Evolutionary conservation across 225 moss, liverwort and hornwort genomes (phyloP).

Genomic region (Polytrichum commune): DNA sequence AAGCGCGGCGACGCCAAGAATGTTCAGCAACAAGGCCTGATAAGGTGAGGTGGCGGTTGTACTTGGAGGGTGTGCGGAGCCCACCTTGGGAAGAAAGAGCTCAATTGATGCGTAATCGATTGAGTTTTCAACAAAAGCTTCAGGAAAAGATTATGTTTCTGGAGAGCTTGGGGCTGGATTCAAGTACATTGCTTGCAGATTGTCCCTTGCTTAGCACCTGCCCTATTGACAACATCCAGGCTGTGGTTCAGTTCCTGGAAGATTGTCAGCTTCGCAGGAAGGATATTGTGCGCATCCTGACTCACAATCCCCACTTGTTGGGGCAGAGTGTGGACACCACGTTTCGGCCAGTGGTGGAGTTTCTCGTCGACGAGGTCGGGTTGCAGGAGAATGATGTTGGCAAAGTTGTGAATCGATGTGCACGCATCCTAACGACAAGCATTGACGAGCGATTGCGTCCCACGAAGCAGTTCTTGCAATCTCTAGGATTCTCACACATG

Average conservation of each 20-base stretch:
- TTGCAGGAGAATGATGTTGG: slow-evolving; percentile 40
- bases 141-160: slow-evolving; percentile 61
- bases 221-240: slow-evolving; percentile 44
- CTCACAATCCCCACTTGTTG: slow-evolving; percentile 64
- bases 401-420: slow-evolving; percentile 68
- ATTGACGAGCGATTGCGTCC: slow-evolving; percentile 73
- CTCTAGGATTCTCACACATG: slow-evolving; percentile 66
- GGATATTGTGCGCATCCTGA: slow-evolving; percentile 63
- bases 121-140: slow-evolving; percentile 31
- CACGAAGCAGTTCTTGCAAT: slow-evolving; percentile 51
- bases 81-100: slow-evolving; percentile 15
- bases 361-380: slow-evolving; percentile 64
- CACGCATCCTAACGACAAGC: slow-evolving; percentile 52
- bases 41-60: slow-evolving; percentile 50
- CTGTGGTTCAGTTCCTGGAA: slow-evolving; percentile 50
- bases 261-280: slow-evolving; percentile 43
- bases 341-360: slow-evolving; percentile 48
- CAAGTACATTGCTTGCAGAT: slow-evolving; percentile 36
- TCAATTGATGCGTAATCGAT: neutral
- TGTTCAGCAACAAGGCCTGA: slow-evolving; percentile 32
- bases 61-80: slow-evolving; percentile 40
- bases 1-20: slow-evolving; percentile 8
- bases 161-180: slow-evolving; percentile 75
- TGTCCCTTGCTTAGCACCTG: slow-evolving; percentile 59
- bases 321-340: slow-evolving; percentile 43